Evolutionary conservation across 192 early-diverging fungal genomes (phyloP), one percentile per base, ranked within the genome.

Genomic region (Coemansia sp.): DNA sequence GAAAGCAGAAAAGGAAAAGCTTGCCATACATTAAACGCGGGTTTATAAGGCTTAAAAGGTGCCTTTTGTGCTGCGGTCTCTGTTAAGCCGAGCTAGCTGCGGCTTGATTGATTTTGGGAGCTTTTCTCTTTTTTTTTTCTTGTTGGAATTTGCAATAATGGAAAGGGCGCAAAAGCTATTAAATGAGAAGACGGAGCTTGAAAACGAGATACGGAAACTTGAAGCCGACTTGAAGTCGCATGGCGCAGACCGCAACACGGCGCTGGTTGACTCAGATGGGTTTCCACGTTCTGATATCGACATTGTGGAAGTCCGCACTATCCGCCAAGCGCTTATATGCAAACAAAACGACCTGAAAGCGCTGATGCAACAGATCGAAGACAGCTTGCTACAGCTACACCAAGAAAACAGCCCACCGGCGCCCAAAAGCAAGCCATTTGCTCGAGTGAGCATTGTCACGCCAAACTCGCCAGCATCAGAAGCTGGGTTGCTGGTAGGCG

Each of bases 221-320:
- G 73, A 70, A 16, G 26, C 23, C 0, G 41, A 70, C n/a, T 63
- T 66, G 3, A 31, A 31, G 2, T 20, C 31, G 56, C 79, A 84
- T 19, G 70, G 72, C 21, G 78, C 79, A 11, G 80, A 69, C 37
- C 70, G 83, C 53, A 78, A 65, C 9, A 76, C 72, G 11, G 50
- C 77, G 6, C 78, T 90, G 35, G 68, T 87, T 2, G 86, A 87
- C 53, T 1, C 43, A 1, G 73, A 83, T 0, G 86, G 86, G 12
- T 90, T 86, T 55, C 88, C 88, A 7, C 82, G 88, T 20, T 33
- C 77, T 2, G 88, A 90, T 58, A 71, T 90, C 3, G 88, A 90
- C 57, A 75, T 90, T 16, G 75, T 70, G 21, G 65, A 73, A 5
- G 63, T 90, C 14, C 77, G 84, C 38, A 53, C 81, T 43, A 65